Evolutionary conservation across 1,139 yeast species (phyloP), one percentile per base, ranked within the genome.

Genomic region (Sugiyamaella japonica): DNA sequence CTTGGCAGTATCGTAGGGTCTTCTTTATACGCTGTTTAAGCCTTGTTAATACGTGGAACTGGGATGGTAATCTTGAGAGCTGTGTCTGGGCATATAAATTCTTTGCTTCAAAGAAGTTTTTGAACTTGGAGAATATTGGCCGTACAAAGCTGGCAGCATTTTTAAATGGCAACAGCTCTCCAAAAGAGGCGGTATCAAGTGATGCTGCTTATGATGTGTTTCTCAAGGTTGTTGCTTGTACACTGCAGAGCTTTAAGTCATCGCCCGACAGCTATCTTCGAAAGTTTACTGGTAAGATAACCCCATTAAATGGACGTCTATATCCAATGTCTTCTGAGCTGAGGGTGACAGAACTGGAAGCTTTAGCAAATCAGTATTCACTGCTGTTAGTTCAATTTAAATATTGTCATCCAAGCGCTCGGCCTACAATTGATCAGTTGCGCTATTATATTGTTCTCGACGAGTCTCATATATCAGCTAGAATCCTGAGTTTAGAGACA

Each of bases 381-480:
- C 50, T 62, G 10, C 49, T 60, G n/a, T 49, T 61, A 41, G 56
- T 60, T 10, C 43, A 54, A 37, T 60, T 58, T 40, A 38, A 43
- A 9, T 53, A 52, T 49, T 49, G 56, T 31, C 56, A 56, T 12
- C 34, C 45, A 10, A 45, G 42, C 5, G 32, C 40, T n/a, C 52
- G 64, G 25, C 64, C 63, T 5, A 52, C 62, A 8, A 46, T 60
- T 31, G 56, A 52, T 5, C 63, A 59, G 42, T 51, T 62, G 12
- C 45, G 56, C 23, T 52, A 56, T 31, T 50, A 52, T 17, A 54
- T 60, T 20, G 53, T 37, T 13, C 43, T 61, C 16, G 49, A 52
- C 10, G 58, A 58, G 23, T 61, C 64, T 1, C 64, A 61, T 49
- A 58, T 62, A n/a, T 48, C 41, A 13, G 63, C 59, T 4, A 46